These are phyloP conservation scores for Paramecium bursaria DNA, from an alignment of 73 alveolate genomes.

Conservation along the genomic window DNA sequence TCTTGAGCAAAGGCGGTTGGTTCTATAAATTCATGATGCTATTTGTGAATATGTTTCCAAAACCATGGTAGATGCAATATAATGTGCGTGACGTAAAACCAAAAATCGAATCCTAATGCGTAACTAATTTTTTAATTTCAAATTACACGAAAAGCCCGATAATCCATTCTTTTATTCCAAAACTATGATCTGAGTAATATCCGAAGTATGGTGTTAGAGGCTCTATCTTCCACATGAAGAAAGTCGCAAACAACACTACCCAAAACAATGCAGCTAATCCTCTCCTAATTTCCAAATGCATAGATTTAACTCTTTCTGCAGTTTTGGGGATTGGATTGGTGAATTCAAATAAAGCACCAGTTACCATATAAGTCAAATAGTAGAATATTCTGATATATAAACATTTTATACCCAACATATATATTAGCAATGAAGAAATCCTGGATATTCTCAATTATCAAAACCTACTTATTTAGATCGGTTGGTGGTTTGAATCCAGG, in stretches of 20 bases:
- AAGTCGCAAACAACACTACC: constrained; percentile 49
- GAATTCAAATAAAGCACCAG: constrained; percentile 62
- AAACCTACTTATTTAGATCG: constrained; percentile 37
- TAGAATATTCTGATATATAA: constrained; percentile 28
- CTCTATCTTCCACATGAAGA: constrained; percentile 69
- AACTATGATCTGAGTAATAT: constrained; percentile 54
- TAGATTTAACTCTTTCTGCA: constrained; percentile 18
- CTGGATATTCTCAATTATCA: constrained; percentile 57
- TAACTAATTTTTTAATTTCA: neutral
- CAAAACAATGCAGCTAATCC: constrained; percentile 64
- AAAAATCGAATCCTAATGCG: constrained; percentile 60
- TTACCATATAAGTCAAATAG: constrained; percentile 44
- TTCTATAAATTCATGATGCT: constrained; percentile 68
- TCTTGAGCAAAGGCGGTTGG: constrained; percentile 73
- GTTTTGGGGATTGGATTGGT: constrained; percentile 70
- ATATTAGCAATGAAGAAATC: constrained; percentile 68
- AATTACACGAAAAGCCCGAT: constrained; percentile 36
- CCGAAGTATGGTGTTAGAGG: constrained; percentile 61
- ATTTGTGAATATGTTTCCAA: constrained; percentile 62
- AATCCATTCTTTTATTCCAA: constrained; percentile 67
- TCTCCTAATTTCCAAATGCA: constrained; percentile 55
- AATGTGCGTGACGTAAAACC: constrained; percentile 65
- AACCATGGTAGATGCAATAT: constrained; percentile 64
- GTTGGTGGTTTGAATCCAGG: constrained; percentile 68
- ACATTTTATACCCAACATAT: constrained; percentile 32